Percentiles rank a stretch among this genome's conserved stretches.
phyloP scores from a whole-genome alignment of 768 basidiomycete species.

The Suillus bovinus region DNA sequence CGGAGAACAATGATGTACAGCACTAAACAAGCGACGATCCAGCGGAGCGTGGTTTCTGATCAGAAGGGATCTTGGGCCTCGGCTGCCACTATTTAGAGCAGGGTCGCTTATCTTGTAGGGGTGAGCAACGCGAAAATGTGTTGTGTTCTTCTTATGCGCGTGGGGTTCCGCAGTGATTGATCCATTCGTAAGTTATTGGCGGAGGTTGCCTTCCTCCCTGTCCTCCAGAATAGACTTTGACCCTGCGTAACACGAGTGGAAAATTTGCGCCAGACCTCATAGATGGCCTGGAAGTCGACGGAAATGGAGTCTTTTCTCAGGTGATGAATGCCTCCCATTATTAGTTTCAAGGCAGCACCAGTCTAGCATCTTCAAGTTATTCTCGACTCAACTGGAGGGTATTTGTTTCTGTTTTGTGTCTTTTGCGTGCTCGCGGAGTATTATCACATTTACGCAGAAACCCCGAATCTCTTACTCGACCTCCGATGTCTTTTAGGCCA shows the following conservation, averaged over 20 bases:
- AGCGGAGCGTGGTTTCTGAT: background rate
- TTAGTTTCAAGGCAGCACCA: background rate
- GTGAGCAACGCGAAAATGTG: background rate
- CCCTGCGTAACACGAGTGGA: background rate
- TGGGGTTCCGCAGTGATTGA: background rate
- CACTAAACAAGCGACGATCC: slow-evolving; percentile 1
- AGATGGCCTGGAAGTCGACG: background rate
- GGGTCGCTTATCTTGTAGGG: background rate
- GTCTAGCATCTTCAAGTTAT: background rate
- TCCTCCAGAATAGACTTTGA: background rate
- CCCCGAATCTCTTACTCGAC: slow-evolving; percentile 2
- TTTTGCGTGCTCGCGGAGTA: slow-evolving; percentile 6
- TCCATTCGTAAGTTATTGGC: background rate
- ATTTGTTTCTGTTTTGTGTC: slow-evolving; percentile 9
- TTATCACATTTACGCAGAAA: slow-evolving; percentile 1
- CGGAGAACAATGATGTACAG: background rate
- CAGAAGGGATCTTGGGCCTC: background rate
- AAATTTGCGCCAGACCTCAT: background rate
- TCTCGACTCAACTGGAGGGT: background rate
- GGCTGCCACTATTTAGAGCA: background rate
- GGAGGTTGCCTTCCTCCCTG: background rate
- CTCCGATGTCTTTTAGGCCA: slow-evolving; percentile 1
- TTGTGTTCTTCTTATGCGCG: background rate
- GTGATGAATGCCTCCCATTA: background rate
- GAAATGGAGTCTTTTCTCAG: background rate